phyloP scores from a whole-genome alignment of 2,329 filamentous ascomycete genomes.

The Pseudopithomyces chartarum region DNA sequence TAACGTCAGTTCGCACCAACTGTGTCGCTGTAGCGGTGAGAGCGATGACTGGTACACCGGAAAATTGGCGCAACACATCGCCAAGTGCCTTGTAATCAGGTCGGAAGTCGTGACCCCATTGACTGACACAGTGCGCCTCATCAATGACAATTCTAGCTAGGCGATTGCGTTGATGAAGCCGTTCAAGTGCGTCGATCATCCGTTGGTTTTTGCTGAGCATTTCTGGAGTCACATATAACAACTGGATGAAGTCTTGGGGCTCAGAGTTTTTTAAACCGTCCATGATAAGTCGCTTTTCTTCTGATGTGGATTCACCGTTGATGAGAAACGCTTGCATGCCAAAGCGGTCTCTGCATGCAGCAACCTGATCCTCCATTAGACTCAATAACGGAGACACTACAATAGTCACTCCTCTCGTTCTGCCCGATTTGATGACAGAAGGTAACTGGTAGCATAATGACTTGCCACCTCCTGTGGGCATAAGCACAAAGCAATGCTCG shows the following conservation, averaged over 20 bases:
- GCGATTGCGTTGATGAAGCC: constrained; percentile 70
- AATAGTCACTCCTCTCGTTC: constrained; percentile 83
- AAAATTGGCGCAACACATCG: constrained; percentile 71
- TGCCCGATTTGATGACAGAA: constrained; percentile 79
- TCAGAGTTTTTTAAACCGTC: constrained; percentile 64
- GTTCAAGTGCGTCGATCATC: constrained; percentile 69
- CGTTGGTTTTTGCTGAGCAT: constrained; percentile 84
- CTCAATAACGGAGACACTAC: constrained; percentile 95
- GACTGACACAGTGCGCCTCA: constrained; percentile 98
- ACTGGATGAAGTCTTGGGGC: constrained; percentile 77
- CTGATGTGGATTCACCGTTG: constrained; percentile 73
- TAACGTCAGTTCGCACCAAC: constrained; percentile 89
- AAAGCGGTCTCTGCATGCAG: constrained; percentile 71
- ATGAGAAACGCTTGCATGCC: constrained; percentile 80
- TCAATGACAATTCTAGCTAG: constrained; percentile 94
- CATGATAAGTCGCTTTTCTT: constrained; percentile 70
- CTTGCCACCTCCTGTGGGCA: constrained; percentile 97
- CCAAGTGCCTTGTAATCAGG: constrained; percentile 93
- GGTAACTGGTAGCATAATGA: constrained; percentile 96
- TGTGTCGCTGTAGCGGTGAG: constrained; percentile 93
- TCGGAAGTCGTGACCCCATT: constrained; percentile 98
- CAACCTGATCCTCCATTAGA: constrained; percentile 96
- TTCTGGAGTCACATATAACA: constrained; percentile 95
- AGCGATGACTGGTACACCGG: constrained; percentile 87
- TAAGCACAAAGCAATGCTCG: constrained; percentile 90